Evolutionary conservation across 148 eudicot genomes (phyloP), one percentile per base, ranked within the genome.

Genomic region (Suaeda aralocaspica): DNA sequence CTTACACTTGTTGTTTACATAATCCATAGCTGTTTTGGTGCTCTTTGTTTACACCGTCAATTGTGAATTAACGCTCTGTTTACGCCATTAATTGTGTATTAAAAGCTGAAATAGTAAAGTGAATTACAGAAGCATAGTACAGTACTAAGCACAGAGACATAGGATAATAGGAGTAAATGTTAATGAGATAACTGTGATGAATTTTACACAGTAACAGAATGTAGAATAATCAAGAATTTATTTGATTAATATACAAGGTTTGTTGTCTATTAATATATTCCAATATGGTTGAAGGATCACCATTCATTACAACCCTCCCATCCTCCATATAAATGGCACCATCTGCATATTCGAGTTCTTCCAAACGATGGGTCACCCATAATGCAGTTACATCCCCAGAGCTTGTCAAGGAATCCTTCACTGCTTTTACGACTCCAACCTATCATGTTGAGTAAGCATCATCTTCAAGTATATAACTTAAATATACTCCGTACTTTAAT

Each of bases 321-420:
- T 87, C 86, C 75, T 92, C 95, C 95, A 92, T 89, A 60, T 89
- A 92, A 8, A 89, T 77, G 25, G 97, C 97, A 73, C 94, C 98
- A 81, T 93, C 95, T 59, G 98, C 98, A 68, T 87, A 82, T 73
- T 85, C 83, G 9, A 93, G 92, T 80, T 93, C 98, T 72, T 92
- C 98, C 75, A 92, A 72, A 18, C 98, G 90, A 68, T 92, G 98
- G 11, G 98, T 92, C 48, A 92, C 98, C 98, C 98, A 92, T 57
- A 92, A 74, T 52, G 95, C 97, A 15, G 97, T 92, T 31, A 90
- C 88, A 57, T 82, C 94, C 46, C 72, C 66, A 2, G 95, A 82
- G 71, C 71, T 81, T 26, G 78, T 67, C 71, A 92, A 26, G 10
- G 87, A 79, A 68, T 76, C 85, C 82, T 89, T 89, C 74, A 92